Evolutionary conservation across 257 asterid genomes (phyloP), one percentile per base, ranked within the genome.

Genomic region (Solanum virginianum): DNA sequence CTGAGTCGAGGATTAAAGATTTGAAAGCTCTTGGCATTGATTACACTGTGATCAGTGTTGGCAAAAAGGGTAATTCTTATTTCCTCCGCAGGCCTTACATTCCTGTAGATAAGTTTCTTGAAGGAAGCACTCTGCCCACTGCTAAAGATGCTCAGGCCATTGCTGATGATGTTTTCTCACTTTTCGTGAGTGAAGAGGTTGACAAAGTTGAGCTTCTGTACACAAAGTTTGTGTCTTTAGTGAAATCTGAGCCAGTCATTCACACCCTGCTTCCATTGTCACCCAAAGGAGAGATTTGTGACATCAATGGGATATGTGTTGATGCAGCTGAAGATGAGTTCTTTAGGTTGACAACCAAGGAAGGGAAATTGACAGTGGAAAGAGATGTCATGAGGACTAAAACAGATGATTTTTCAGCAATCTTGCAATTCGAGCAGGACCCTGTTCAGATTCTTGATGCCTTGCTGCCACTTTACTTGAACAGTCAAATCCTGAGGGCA

Each of bases 321-420:
- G 98, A 96, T 86, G 99, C 98, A 2, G 98, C 98, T 0, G 95
- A 94, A 2, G 98, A 96, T 41, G 99, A 96, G 88, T 92, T 96
- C 85, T 96, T 94, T 88, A 81, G 99, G 87, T 89, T 90, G 87
- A 95, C 97, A 0, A 95, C 98, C 3, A 95, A 89, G 86, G 98
- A 93, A 86, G 98, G 99, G 43, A 95, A 92, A 86, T 83, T 95
- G 87, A 94, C 97, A 0, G 96, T 93, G 86, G 98, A 95, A 87
- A 90, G 99, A 85, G 98, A 94, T 57, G 70, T 83, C 20, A 83
- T 92, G 83, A 93, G 95, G 91, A 89, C 94, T 13, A 53, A 90
- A 66, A 94, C 98, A 1, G 4, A 86, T 0, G 97, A 94, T 13
- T 93, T 95, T 71, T 95, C 97, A 1, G 92, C 99, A 7, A 94